Percentiles rank a stretch among this genome's conserved stretches.
Conservation (phyloP, 176 grass and related monocot species). For the Coix lacrymajobi region DNA sequence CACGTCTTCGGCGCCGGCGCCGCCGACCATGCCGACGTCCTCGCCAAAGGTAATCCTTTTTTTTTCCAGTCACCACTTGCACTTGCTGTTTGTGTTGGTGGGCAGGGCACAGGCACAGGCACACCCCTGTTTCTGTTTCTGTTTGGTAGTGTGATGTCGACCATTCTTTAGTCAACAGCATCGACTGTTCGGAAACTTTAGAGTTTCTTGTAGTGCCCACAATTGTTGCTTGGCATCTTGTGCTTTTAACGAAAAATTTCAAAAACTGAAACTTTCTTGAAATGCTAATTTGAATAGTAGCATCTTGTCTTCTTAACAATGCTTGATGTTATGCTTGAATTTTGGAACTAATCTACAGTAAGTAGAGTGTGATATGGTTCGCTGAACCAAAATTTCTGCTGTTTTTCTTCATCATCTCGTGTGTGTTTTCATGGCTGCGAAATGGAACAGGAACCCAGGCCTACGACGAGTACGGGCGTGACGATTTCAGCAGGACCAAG, state of each 20-base stretch:
- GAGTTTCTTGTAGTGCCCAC: neutral
- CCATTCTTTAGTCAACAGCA: neutral
- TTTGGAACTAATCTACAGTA: neutral
- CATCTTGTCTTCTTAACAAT: neutral
- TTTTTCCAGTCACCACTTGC: neutral
- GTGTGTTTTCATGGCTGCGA: too few relatives aligned
- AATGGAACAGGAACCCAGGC: slow-evolving; percentile 37
- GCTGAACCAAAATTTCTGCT: neutral
- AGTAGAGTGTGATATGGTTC: neutral
- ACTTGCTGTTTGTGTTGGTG: neutral
- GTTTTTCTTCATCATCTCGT: too few relatives aligned
- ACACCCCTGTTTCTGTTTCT: neutral
- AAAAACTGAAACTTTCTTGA: neutral
- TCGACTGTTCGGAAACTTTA: neutral
- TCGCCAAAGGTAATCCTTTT: slow-evolving; percentile 50
- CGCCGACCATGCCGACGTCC: slow-evolving; percentile 53
- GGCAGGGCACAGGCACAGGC: neutral
- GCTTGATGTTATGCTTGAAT: neutral
- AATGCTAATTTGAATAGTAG: neutral
- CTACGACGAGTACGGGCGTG: slow-evolving; percentile 50
- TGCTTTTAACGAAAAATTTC: neutral
- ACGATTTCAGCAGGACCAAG: slow-evolving; percentile 64
- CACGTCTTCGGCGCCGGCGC: slow-evolving; percentile 48
- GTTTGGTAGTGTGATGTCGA: neutral
- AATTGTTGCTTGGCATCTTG: neutral